Evolutionary conservation across 1,139 yeast species (phyloP), one percentile per base, ranked within the genome.

Genomic region (Taphrina sp.): DNA sequence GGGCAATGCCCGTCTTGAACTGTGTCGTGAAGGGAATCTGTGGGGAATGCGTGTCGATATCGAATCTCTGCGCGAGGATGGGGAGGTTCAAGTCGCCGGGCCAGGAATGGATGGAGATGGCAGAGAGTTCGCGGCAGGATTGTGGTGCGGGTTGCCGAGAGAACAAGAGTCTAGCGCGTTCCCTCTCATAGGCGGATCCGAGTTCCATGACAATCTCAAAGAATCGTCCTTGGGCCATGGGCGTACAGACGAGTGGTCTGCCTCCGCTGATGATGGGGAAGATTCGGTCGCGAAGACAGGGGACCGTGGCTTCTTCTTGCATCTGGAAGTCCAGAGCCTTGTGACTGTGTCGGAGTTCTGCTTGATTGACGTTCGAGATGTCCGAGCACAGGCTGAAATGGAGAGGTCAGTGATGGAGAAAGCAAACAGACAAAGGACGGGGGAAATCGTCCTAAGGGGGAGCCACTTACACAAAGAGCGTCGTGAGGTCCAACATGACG

Each of bases 1-100:
- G 47, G 3, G 47, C 47, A 10, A 43, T 43, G 20, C 8, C 10
- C 28, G 47, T 43, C 38, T 43, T 43, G 47, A 23, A 43, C 47
- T 43, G 29, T 7, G 29, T 43, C 28, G 47, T 43, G 31, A 43
- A 43, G 1, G 47, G 47, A 8, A 31, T 28, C 7, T 36, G 12
- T 12, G 47, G 47, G 5, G 17, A 26, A 20, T 43, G 31, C 29
- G 38, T 31, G 26, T n/a, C 10, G 12, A 20, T 10, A 31, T 43
- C 47, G 38, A 43, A 43, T 29, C 20, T 29, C 17, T 43, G 29
- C 16, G 31, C 38, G 12, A 20, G 8, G 19, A 43, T 29, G 47
- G 47, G 47, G 12, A 43, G 20, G 7, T 12, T 36, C 12, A 43
- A 19, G 29, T 43, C 47, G 16, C 28, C 10, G 3, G 47, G 47